Evolutionary conservation across 164 flowering plant genomes (phyloP).

Genomic region (Cinnamomum micranthum): DNA sequence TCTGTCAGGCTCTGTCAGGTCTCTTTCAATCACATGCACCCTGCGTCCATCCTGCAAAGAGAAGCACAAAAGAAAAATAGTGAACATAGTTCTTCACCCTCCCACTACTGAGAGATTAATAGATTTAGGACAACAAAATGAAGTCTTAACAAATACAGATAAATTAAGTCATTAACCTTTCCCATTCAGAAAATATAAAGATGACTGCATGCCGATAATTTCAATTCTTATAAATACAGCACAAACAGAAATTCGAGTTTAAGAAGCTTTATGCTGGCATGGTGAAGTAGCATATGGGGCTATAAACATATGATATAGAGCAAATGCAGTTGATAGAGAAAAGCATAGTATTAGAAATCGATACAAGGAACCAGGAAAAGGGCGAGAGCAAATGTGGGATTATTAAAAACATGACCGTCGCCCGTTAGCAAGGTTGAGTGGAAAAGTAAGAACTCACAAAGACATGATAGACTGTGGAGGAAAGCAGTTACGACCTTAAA

Average conservation of each 20-base stretch:
- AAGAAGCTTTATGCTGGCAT: background rate
- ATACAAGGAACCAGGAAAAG: background rate
- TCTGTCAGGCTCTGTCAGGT: constrained; percentile 83
- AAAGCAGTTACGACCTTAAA: no score
- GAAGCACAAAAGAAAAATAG: background rate
- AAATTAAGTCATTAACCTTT: background rate
- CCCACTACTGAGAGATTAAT: background rate
- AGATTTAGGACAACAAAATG: background rate
- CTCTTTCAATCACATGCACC: constrained; percentile 87
- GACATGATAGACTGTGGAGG: background rate
- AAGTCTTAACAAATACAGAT: constrained; percentile 1
- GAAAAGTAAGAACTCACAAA: background rate
- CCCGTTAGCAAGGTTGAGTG: no score
- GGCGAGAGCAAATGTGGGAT: background rate
- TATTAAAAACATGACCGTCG: no score
- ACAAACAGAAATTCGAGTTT: background rate
- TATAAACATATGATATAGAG: no score
- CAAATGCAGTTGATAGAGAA: background rate
- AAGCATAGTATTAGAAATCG: background rate
- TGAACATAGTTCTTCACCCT: background rate
- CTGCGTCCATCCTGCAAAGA: constrained; percentile 72
- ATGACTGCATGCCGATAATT: background rate
- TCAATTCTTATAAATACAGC: background rate
- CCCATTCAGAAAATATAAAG: background rate
- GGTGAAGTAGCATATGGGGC: no score